Evolutionary conservation across 2,329 filamentous ascomycete species (phyloP), one percentile per base, ranked within the genome.

Genomic region (Epichloe sylvatica): DNA sequence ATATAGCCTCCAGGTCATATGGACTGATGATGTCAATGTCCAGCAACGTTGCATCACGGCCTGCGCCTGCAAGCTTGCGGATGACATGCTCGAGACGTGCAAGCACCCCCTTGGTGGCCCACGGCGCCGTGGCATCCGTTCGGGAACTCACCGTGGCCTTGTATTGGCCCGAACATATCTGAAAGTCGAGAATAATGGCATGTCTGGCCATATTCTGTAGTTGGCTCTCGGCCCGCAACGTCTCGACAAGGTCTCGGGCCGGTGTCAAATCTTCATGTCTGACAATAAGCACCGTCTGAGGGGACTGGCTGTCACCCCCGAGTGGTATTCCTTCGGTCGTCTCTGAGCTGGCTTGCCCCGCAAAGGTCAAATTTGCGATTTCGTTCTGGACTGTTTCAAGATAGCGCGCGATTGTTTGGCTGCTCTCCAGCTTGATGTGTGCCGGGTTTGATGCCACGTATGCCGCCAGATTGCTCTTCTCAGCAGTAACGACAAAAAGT

Each of bases 1-100:
- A 73, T 45, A 76, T 59, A 52, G 70, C 68, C 13, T 68, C 61
- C 17, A 73, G 56, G 51, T 75, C 68, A 17, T 46, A 2, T 0
- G 42, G 30, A 1, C 30, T 34, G 9, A 33, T 30, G 2, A 45
- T 35, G 1, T 17, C 42, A 17, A 45, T 35, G 11, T 6, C 15
- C 34, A 36, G 34, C 34, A 36, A 36, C 34, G 23, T 12, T 6
- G 34, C 15, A 15, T 36, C 12, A 36, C 11, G 11, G 15, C 12
- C 11, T 36, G 34, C 34, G 2, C 34, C 34, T 12, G 15, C 34
- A 0, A 36, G 11, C 34, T 36, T 12, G 34, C 34, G 4, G 11
- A 36, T 15, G 34, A 36, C 34, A 36, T 36, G 34, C 34, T 36
- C 34, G 4, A 36, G 34, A 36, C 34, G 34, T 36, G 12, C 34